phyloP scores from a whole-genome alignment of 2,329 filamentous ascomycete species.

The Talaromyces sp. region DNA sequence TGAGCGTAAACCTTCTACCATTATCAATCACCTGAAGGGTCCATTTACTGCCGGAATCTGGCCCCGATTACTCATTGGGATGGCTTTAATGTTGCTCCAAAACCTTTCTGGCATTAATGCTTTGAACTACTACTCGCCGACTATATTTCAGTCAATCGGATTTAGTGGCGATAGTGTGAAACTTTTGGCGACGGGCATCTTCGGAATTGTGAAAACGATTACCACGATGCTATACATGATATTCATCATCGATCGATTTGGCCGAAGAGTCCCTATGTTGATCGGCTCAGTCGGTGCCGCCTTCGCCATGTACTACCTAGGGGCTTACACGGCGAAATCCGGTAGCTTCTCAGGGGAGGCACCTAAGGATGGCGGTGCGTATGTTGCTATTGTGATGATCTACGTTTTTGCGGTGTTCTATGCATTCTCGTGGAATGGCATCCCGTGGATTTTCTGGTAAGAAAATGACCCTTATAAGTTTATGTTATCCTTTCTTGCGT shows the following conservation, averaged over 20 bases:
- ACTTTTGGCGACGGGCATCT: slow-evolving; percentile 72
- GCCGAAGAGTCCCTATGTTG: slow-evolving; percentile 61
- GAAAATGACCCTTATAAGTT: background rate
- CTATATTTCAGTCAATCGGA: slow-evolving; percentile 67
- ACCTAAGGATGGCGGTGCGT: slow-evolving; percentile 58
- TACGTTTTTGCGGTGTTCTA: slow-evolving; percentile 71
- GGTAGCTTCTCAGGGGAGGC: slow-evolving; percentile 36
- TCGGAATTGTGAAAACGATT: slow-evolving; percentile 68
- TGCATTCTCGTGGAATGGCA: slow-evolving; percentile 69
- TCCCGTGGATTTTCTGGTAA: slow-evolving; percentile 60
- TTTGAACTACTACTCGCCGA: slow-evolving; percentile 68
- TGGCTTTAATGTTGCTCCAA: slow-evolving; percentile 55
- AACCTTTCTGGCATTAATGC: slow-evolving; percentile 57
- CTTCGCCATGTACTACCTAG: slow-evolving; percentile 66
- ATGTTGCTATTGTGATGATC: slow-evolving; percentile 68
- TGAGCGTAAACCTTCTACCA: background rate
- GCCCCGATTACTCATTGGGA: slow-evolving; percentile 55
- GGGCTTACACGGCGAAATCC: slow-evolving; percentile 52
- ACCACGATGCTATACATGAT: slow-evolving; percentile 64
- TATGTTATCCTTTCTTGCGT: too few species aligned
- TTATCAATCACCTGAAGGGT: slow-evolving; percentile 41
- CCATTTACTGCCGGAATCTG: slow-evolving; percentile 57
- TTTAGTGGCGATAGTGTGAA: slow-evolving; percentile 57
- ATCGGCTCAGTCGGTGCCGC: slow-evolving; percentile 65
- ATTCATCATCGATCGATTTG: slow-evolving; percentile 68